A percentile compares a stretch with the other conserved stretches of the same genome.
These are phyloP conservation scores for Glebionis coronaria DNA, from an alignment of 129 eudicot species.

Conservation along the genomic window DNA sequence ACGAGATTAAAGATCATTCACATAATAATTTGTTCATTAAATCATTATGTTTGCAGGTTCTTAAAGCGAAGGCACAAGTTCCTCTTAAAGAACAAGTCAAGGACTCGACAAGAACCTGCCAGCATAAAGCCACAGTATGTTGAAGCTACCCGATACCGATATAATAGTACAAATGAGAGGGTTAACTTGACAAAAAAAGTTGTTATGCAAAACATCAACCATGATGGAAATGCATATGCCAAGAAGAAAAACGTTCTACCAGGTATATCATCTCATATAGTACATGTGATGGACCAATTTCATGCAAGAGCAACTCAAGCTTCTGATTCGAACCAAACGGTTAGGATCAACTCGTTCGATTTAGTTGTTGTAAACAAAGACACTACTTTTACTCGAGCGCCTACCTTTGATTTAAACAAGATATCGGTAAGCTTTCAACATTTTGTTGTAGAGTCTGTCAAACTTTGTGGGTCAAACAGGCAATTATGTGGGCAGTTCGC, in stretches of 20 bases:
- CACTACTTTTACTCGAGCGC: constrained; percentile 31
- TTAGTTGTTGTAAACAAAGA: constrained; percentile 27
- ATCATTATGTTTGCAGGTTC: constrained; percentile 31
- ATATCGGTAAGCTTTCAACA: constrained; percentile 35
- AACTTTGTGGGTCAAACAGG: no score
- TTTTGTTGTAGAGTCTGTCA: neutral
- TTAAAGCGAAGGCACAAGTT: constrained; percentile 37
- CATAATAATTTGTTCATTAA: neutral
- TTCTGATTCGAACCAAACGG: constrained; percentile 30
- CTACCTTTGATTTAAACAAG: constrained; percentile 57
- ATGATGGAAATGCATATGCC: constrained; percentile 20
- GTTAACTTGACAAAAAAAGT: constrained; percentile 25
- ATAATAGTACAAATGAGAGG: constrained; percentile 13
- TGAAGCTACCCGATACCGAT: constrained; percentile 13
- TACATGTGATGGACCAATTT: constrained; percentile 21
- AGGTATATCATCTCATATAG: neutral
- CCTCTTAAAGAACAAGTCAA: constrained; percentile 33
- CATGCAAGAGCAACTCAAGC: constrained; percentile 5
- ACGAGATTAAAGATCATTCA: constrained; percentile 1
- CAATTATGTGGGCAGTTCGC: no score
- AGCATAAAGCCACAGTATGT: constrained; percentile 10
- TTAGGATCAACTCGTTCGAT: constrained; percentile 6
- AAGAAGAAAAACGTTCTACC: constrained; percentile 26
- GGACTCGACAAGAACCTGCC: constrained; percentile 23
- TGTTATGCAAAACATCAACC: constrained; percentile 13